Evolutionary conservation across 108 stramenopile species (phyloP).

Genomic region (Cyclostephanos tholiformis): DNA sequence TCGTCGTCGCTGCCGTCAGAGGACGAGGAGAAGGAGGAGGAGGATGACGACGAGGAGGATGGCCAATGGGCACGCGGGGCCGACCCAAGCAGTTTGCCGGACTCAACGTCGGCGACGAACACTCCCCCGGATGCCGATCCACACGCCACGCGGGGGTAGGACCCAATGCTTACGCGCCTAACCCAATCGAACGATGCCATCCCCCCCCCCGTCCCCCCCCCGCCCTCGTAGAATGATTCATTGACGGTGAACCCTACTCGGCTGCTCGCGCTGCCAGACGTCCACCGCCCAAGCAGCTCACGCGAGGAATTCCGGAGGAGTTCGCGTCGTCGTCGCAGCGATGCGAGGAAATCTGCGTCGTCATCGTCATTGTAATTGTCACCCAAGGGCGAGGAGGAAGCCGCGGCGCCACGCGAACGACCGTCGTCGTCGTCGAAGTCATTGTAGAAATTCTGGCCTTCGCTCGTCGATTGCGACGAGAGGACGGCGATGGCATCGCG

Average conservation of each 20-base stretch:
- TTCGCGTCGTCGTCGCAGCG: neutral
- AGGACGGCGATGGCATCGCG: too few species aligned
- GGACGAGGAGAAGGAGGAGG: conserved; percentile 1
- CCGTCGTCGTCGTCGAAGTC: too few species aligned
- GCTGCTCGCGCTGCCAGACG: conserved; percentile 18
- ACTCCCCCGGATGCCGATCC: conserved; percentile 65
- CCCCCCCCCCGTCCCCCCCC: neutral
- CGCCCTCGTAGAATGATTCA: conserved; percentile 10
- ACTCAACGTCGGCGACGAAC: conserved; percentile 61
- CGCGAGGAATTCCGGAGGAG: conserved; percentile 18
- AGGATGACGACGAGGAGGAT: too few species aligned
- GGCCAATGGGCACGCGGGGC: conserved; percentile 33
- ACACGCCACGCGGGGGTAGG: conserved; percentile 70
- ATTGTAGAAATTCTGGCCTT: too few species aligned
- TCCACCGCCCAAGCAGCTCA: conserved; percentile 36
- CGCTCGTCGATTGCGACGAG: too few species aligned
- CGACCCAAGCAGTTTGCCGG: conserved; percentile 49
- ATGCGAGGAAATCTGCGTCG: neutral
- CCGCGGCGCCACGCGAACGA: too few species aligned
- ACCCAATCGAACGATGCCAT: conserved; percentile 62
- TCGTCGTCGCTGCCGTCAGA: conserved; percentile 27
- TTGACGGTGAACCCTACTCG: conserved; percentile 38
- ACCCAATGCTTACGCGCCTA: conserved; percentile 65
- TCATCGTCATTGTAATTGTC: too few species aligned
- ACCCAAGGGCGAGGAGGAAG: too few species aligned